phyloP scores from a whole-genome alignment of 1,284 basidiomycete species.

The Omphalotus olearius region DNA sequence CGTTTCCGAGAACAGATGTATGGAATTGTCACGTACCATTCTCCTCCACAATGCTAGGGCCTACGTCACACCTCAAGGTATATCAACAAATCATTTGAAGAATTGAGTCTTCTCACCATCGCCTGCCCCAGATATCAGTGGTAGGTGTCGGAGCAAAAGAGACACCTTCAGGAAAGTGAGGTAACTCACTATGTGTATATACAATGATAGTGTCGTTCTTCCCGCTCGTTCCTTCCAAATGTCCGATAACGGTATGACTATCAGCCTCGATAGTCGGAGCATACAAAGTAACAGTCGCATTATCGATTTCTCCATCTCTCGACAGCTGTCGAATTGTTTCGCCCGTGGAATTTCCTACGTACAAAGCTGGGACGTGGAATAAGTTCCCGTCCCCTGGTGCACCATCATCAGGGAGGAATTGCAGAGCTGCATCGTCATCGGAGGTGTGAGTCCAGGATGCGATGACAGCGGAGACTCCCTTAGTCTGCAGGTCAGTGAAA shows the following conservation, averaged over 20 bases:
- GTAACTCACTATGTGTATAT: constrained; percentile 24
- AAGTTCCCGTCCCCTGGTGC: constrained; percentile 20
- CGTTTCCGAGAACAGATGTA: neutral
- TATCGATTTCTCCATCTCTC: constrained; percentile 16
- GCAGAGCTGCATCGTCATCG: constrained; percentile 25
- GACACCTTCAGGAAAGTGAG: too few relatives aligned
- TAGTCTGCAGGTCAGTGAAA: constrained; percentile 18
- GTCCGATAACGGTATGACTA: constrained; percentile 23
- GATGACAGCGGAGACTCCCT: constrained; percentile 21
- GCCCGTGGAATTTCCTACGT: constrained; percentile 26
- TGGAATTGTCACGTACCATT: constrained; percentile 19
- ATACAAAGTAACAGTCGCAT: constrained; percentile 24
- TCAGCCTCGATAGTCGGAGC: constrained; percentile 20
- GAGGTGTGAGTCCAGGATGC: constrained; percentile 25
- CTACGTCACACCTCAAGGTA: too few relatives aligned
- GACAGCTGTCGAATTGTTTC: constrained; percentile 22
- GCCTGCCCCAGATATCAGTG: constrained; percentile 13
- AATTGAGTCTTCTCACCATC: constrained; percentile 15
- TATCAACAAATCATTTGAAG: neutral
- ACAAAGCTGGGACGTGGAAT: constrained; percentile 24
- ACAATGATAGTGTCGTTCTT: constrained; percentile 21
- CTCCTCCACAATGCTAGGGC: constrained; percentile 26
- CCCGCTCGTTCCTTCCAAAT: constrained; percentile 19
- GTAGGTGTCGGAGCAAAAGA: too few relatives aligned
- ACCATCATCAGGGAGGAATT: constrained; percentile 26